Evolutionary conservation across 2,329 filamentous ascomycete species (phyloP).

Genomic region (Claviceps digitariae): DNA sequence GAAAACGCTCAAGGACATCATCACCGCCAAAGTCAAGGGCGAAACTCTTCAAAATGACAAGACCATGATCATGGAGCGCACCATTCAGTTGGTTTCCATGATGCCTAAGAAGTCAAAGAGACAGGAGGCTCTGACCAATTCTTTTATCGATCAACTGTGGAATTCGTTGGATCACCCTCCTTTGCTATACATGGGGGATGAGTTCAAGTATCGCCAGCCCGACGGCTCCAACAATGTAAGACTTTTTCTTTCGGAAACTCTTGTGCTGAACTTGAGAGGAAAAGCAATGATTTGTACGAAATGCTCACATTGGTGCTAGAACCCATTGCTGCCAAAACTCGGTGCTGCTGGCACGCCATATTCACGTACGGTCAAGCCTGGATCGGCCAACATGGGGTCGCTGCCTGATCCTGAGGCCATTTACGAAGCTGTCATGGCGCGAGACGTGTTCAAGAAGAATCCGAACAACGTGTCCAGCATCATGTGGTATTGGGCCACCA

Average conservation of each 20-base stretch:
- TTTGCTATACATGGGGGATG: conserved; percentile 46
- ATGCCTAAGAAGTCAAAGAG: conserved; percentile 49
- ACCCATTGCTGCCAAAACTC: conserved; percentile 49
- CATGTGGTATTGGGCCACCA: conserved; percentile 59
- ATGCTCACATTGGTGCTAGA: conserved; percentile 23
- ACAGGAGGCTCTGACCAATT: conserved; percentile 49
- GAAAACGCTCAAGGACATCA: conserved; percentile 46
- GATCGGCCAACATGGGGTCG: conserved; percentile 45
- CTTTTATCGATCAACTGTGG: conserved; percentile 58
- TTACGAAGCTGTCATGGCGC: conserved; percentile 49
- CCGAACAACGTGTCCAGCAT: conserved; percentile 62
- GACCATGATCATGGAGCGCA: conserved; percentile 62
- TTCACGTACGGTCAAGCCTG: conserved; percentile 48
- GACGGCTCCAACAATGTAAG: conserved; percentile 56
- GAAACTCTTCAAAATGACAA: conserved; percentile 56
- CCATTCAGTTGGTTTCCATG: conserved; percentile 55
- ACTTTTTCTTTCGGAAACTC: background rate
- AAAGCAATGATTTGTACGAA: background rate
- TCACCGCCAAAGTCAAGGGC: conserved; percentile 50
- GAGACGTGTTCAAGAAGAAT: conserved; percentile 37
- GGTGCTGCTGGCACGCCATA: conserved; percentile 57
- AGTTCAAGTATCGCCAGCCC: conserved; percentile 51
- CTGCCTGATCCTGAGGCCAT: conserved; percentile 52
- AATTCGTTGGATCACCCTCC: conserved; percentile 60
- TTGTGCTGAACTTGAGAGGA: too few species aligned